These are phyloP conservation scores for Saxophila tyrrhenica DNA, from an alignment of 495 filamentous ascomycete species.

Conservation along the genomic window DNA sequence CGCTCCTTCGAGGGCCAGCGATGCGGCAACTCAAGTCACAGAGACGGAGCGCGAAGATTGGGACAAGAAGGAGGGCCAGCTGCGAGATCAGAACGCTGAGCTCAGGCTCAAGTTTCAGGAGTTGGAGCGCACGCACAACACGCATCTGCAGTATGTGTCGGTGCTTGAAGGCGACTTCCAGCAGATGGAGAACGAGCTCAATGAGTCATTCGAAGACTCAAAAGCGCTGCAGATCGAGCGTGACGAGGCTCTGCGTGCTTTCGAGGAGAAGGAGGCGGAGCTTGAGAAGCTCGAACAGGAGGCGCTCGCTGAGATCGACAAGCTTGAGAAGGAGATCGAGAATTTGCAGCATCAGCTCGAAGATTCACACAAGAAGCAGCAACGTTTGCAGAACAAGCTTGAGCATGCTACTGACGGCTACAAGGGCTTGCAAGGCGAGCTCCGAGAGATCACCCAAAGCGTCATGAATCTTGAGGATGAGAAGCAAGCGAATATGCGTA, in stretches of 20 bases:
- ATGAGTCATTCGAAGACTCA: slow-evolving; percentile 47
- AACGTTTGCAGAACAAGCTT: slow-evolving; percentile 52
- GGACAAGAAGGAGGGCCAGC: slow-evolving; percentile 67
- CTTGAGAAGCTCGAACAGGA: slow-evolving; percentile 69
- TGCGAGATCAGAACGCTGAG: slow-evolving; percentile 75
- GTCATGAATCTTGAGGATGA: slow-evolving; percentile 81
- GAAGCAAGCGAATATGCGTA: slow-evolving; percentile 32
- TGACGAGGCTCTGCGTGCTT: slow-evolving; percentile 67
- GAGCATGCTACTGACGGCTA: slow-evolving; percentile 70
- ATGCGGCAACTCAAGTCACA: slow-evolving; percentile 54
- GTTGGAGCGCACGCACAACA: slow-evolving; percentile 32
- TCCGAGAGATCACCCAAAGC: slow-evolving; percentile 77
- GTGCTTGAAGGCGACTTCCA: slow-evolving; percentile 27
- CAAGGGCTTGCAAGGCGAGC: slow-evolving; percentile 73
- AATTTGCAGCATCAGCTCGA: slow-evolving; percentile 9
- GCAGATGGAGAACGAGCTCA: slow-evolving; percentile 28
- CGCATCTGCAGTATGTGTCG: slow-evolving; percentile 29
- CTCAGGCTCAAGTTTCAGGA: slow-evolving; percentile 65
- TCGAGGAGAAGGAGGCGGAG: slow-evolving; percentile 68
- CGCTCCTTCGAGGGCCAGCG: slow-evolving; percentile 61
- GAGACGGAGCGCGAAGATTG: slow-evolving; percentile 67
- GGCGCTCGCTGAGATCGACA: slow-evolving; percentile 71
- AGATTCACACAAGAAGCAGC: slow-evolving; percentile 14
- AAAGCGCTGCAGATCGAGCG: slow-evolving; percentile 73
- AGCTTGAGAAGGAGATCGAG: slow-evolving; percentile 69